Evolutionary conservation across 2,329 filamentous ascomycete species (phyloP), one percentile per base, ranked within the genome.

Genomic region (Colletotrichum chlorophyti): DNA sequence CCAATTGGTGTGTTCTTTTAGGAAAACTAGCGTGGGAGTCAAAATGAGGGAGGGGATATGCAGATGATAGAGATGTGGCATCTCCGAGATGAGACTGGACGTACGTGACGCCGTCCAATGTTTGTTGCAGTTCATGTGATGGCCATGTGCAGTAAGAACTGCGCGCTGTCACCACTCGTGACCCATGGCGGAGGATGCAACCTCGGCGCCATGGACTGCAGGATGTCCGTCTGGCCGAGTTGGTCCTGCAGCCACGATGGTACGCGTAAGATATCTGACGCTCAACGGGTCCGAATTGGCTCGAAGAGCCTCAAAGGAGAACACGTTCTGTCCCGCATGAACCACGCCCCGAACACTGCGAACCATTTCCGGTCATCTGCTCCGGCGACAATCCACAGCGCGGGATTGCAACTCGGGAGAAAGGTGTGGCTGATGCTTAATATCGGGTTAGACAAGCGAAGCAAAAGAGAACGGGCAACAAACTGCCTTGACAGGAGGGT

Each of bases 351-450:
- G 53, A 34, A 35, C 40, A 46, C 26, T 40, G 6, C 12, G 21
- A 26, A 41, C 47, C 40, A 41, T 41, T 58, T 46, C 34, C 53
- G 48, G 34, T 19, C 46, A 57, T 40, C 23, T 37, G 15, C 46
- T 45, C 48, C 40, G 53, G 37, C 14, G 6, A 41, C 35, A 17
- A 21, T 19, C 38, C 8, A 21, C n/a, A 34, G 27, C 19, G 24
- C 35, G 11, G 31, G 17, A 24, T 21, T 26, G 19, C 24, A 32
- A 47, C 50, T 43, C 29, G 29, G 41, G 41, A 42, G 27, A 31
- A 53, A 47, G 41, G 27, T 53, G 49, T 58, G 54, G 49, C 49
- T 41, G 48, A 41, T 58, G 54, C 48, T 41, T 32, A 47, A 41
- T 46, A 53, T 37, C 37, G 53, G 47, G 48, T 23, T 29, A 17